phyloP scores from a whole-genome alignment of 352 stramenopile genomes.

The Phytophthora pseudosyringae region DNA sequence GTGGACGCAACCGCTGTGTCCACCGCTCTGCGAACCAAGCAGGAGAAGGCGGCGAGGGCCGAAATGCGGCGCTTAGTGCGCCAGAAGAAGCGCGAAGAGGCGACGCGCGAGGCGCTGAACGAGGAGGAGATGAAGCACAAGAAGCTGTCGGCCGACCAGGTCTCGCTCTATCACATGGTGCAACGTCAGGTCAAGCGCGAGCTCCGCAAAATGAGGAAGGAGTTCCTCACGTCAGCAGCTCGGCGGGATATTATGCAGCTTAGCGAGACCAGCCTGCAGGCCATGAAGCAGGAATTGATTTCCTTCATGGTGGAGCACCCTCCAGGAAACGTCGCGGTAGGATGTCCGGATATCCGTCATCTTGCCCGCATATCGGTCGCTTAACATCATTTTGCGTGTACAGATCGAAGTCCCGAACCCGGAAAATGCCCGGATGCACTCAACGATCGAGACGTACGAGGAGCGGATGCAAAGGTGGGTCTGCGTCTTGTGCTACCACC shows the following conservation, averaged over 20 bases:
- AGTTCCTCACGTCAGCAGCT: slow-evolving; percentile 66
- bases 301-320: slow-evolving; percentile 60
- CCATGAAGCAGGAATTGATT: slow-evolving; percentile 69
- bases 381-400: slow-evolving; percentile 4
- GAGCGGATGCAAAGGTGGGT: slow-evolving; percentile 49
- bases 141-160: slow-evolving; percentile 56
- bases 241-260: slow-evolving; percentile 70
- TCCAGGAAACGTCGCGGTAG: slow-evolving; percentile 56
- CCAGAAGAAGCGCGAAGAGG: slow-evolving; percentile 55
- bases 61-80: slow-evolving; percentile 53
- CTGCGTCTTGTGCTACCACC: neutral
- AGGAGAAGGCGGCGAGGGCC: slow-evolving; percentile 52
- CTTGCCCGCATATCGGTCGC: neutral
- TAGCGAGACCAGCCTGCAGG: slow-evolving; percentile 70
- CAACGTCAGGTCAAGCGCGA: slow-evolving; percentile 65
- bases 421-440: slow-evolving; percentile 65
- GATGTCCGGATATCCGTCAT: neutral
- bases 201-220: slow-evolving; percentile 69
- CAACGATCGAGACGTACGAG: slow-evolving; percentile 56
- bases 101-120: slow-evolving; percentile 44
- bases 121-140: slow-evolving; percentile 49
- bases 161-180: slow-evolving; percentile 66
- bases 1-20: slow-evolving; percentile 56
- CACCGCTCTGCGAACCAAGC: slow-evolving; percentile 50
- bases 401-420: slow-evolving; percentile 61